Evolutionary conservation across 805 yeast genomes (phyloP), one percentile per base, ranked within the genome.

Genomic region (Nakazawaea wyomingensis): DNA sequence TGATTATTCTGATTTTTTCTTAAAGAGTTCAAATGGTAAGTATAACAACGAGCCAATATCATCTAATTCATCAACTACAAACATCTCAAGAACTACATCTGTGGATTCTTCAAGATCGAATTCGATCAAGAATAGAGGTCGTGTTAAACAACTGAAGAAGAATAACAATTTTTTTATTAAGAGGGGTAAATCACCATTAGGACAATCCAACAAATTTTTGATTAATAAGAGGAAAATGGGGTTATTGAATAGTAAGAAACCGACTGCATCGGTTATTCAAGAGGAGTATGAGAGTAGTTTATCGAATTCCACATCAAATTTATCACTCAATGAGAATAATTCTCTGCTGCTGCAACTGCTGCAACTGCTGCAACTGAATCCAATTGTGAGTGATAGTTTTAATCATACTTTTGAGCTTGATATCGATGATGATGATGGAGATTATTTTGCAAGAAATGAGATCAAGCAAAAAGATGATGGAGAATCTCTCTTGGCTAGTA

Each of bases 181-280:
- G 29, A 50, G 67, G 20, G 64, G 67, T 7, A 60, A 58, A 45
- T 58, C 65, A 1, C 66, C 66, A 1, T 42, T 60, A 5, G 59
- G 55, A 18, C 34, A 41, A 20, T 21, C 39, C 9, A 42, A 42
- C 26, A 16, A 37, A n/a, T 42, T 42, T 21, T 11, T 19, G 9
- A 33, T 37, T n/a, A 43, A 43, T 22, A 33, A 18, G 20, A 32
- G 26, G 17, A 43, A 34, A 19, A 24, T 43, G 30, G 46, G 46
- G 11, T 29, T 43, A 11, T 17, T 29, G 20, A 38, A 35, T 20
- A 17, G 16, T 13, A 32, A 32, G 18, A 44, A 39, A 28, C 17
- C 40, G 13, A 38, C 31, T n/a, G 14, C 43, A 16, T 32, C 43
- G n/a, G 43, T 44, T 3, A 39, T 44, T n/a, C 39, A 44, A 28